Evolutionary conservation across 2,329 filamentous ascomycete genomes (phyloP).

Genomic region (Pseudogymnoascus sp.): DNA sequence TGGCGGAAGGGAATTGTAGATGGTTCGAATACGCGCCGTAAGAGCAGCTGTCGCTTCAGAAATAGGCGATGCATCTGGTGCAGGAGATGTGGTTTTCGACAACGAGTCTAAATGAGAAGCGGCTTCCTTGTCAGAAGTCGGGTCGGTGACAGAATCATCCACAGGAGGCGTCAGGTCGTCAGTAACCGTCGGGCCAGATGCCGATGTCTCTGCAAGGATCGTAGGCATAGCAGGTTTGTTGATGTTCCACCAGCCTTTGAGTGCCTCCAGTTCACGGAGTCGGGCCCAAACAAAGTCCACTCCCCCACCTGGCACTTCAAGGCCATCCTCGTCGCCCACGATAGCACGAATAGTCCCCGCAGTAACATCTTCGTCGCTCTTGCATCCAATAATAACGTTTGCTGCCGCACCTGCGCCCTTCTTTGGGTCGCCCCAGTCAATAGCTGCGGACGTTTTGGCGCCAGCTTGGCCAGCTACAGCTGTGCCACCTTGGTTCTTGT

Average conservation of each 20-base stretch:
- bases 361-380: conserved; percentile 49
- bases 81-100: background rate
- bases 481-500: conserved; percentile 51
- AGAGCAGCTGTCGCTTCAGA: conserved; percentile 19
- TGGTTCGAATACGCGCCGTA: conserved; percentile 41
- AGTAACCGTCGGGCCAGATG: conserved; percentile 9
- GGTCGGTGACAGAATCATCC: background rate
- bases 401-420: conserved; percentile 49
- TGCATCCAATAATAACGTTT: conserved; percentile 47
- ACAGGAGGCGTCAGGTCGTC: conserved; percentile 9
- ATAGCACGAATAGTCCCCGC: conserved; percentile 48
- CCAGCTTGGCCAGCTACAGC: conserved; percentile 46
- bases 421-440: conserved; percentile 82
- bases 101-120: background rate
- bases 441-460: conserved; percentile 60
- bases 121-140: background rate
- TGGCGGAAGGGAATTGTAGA: conserved; percentile 50
- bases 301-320: conserved; percentile 48
- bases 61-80: conserved; percentile 11
- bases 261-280: conserved; percentile 55
- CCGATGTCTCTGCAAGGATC: conserved; percentile 9
- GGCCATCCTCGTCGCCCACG: conserved; percentile 47
- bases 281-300: conserved; percentile 61
- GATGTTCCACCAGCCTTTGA: conserved; percentile 60
- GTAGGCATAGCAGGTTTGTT: conserved; percentile 30